Evolutionary conservation across 1,284 basidiomycete genomes (phyloP), one percentile per base, ranked within the genome.

Genomic region (Retiboletus fuscus): DNA sequence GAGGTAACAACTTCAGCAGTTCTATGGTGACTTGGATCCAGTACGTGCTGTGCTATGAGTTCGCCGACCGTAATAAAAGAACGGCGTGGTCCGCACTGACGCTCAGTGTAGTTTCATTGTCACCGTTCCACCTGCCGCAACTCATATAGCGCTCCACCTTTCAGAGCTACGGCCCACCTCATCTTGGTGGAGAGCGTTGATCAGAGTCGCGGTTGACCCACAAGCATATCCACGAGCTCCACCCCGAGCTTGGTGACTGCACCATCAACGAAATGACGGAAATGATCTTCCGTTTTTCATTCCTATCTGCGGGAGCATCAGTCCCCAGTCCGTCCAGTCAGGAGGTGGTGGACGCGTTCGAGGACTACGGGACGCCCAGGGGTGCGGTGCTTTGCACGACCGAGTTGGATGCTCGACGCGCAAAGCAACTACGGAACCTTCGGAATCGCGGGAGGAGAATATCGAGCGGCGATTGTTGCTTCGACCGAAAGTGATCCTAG

Each of bases 91-190:
- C n/a, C n/a, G n/a, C n/a, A n/a, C n/a, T n/a, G n/a, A n/a, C n/a
- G n/a, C n/a, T n/a, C n/a, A n/a, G 76, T 68, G 87, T 84, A 62
- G 24, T 61, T 61, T 57, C 64, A n/a, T 58, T 61, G 49, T 16
- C 63, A 68, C 64, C 66, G 69, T 64, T 47, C 55, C 55, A 47
- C 51, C 5, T 69, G 65, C 30, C 67, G 61, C 71, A 55, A 70
- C 61, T 81, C 61, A 73, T 69, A 39, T 68, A 70, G 51, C 30
- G 41, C 57, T 70, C 66, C 73, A 66, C 57, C 67, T 66, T 67
- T 75, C n/a, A 90, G 92, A 93, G 78, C 90, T 91, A 34, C 92
- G 94, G 79, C 91, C 92, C 4, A 92, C 90, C 2, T 92, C 92
- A 5, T 89, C 91, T 1, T 89, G 91, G 76, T 93, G 92, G 92